Base-by-base conservation (phyloP, 2,329 filamentous ascomycete genomes). In the Nigrospora oryzae region DNA sequence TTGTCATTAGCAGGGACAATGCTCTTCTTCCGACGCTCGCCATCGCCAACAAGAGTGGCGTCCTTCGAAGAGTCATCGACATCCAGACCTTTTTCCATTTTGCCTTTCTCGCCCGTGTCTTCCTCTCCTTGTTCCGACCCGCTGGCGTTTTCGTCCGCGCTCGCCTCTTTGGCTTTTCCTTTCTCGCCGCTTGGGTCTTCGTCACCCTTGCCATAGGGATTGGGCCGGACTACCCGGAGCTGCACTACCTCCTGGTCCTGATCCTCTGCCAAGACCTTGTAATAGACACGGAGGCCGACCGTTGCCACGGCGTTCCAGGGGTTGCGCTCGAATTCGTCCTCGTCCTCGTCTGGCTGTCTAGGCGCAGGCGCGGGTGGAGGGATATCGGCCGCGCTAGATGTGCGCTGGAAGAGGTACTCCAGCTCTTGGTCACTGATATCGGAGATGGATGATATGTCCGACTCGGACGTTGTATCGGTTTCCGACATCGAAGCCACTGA, bases 301-400 rank as follows among this genome's bases (percentile, higher is more conserved):
- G 82, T 74, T 43, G 71, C 75, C 38, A 83, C 70, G 4, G 79
- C 79, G 55, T 83, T 82, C 79, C 80, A 83, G 1, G 77, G 74
- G 19, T 77, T 71, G 19, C 68, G 65, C 49, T 77, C 71, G 40
- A 73, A 74, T 45, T 79, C 75, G 50, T 77, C 75, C 11, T 68
- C 68, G 16, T 75, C 71, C 34, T 75, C 74, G 3, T 67, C 62
- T 7, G 67, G 65, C 5, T 56, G 46, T 34, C 46, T 49, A 7
- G 45, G 56, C 3, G 56, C 53, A 1, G 58, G 51, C 0, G 64
- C 53, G 0, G 63, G 58, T 1, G 65, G 54, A 10, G 53, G 51
- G 1, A 49, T 42, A 14, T 48, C 36, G 6, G 47, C 43, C 5
- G 52, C 48, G 13, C 54, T 54, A 14, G 53, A 50, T 32, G 54